These are phyloP conservation scores for Xylaria sp. DNA, from an alignment of 2,329 filamentous ascomycete genomes.

Conservation along the genomic window DNA sequence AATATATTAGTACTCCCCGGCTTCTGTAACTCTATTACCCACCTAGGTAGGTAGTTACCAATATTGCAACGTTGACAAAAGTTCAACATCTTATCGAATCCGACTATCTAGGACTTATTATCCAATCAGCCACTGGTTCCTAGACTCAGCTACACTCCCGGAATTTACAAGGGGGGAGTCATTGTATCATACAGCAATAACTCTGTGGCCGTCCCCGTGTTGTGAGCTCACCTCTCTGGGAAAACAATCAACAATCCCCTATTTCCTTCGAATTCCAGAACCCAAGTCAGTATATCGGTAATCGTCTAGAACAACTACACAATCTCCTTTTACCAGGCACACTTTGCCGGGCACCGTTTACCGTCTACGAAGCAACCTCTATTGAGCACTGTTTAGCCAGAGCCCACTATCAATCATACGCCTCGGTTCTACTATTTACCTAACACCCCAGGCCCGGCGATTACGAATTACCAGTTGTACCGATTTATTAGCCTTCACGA, in stretches of 20 bases:
- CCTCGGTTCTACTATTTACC: not conserved
- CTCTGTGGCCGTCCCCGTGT: not conserved
- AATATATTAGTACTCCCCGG: too few species aligned
- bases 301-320: not conserved
- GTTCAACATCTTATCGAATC: not conserved
- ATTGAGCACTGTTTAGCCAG: not conserved
- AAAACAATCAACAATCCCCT: not conserved
- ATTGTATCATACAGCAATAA: conserved; percentile 12
- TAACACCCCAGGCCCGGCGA: not conserved
- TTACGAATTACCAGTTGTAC: not conserved
- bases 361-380: too few species aligned
- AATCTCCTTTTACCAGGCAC: not conserved
- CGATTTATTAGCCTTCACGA: conserved; percentile 12
- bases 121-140: too few species aligned
- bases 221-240: not conserved
- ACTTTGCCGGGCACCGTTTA: too few species aligned
- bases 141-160: too few species aligned
- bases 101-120: not conserved
- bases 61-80: not conserved
- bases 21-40: too few species aligned
- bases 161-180: not conserved
- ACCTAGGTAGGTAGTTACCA: too few species aligned
- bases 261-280: not conserved
- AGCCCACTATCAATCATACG: not conserved
- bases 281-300: not conserved